These are phyloP conservation scores for Diutina neorugosa DNA, from an alignment of 1,139 yeast species.

Conservation along the genomic window DNA sequence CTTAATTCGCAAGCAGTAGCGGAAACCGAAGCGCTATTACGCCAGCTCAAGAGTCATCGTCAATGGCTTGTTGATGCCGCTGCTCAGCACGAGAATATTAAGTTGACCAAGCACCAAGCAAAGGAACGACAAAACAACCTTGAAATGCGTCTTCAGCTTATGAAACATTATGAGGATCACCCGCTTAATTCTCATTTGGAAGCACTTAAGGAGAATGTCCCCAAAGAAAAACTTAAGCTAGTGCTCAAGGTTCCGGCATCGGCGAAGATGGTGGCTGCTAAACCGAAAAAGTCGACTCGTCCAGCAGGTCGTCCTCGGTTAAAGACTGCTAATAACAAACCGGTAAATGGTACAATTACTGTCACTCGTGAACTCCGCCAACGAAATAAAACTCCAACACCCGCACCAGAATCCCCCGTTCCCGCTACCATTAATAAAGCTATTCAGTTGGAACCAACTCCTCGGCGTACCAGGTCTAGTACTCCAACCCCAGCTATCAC, in stretches of 20 bases:
- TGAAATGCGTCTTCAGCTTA: constrained; percentile 19
- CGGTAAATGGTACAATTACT: not conserved
- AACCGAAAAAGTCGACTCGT: constrained; percentile 5
- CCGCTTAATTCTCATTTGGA: constrained; percentile 30
- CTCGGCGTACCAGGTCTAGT: not conserved
- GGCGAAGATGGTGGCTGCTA: constrained; percentile 6
- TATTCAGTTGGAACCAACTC: not conserved
- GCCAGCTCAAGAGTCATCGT: constrained; percentile 24
- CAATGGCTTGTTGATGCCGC: constrained; percentile 19
- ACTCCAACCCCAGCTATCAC: not conserved
- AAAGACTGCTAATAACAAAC: not conserved
- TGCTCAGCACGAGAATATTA: constrained; percentile 14
- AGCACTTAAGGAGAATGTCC: constrained; percentile 19
- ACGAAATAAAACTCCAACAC: not conserved
- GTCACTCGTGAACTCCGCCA: not conserved
- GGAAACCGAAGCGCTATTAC: constrained; percentile 23
- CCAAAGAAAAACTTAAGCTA: constrained; percentile 15
- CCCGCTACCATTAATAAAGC: not conserved
- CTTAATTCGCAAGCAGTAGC: constrained; percentile 19
- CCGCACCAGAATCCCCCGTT: not conserved
- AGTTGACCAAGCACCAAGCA: constrained; percentile 5
- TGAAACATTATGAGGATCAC: constrained; percentile 21
- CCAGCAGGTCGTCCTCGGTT: not conserved
- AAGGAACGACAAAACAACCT: constrained; percentile 7
- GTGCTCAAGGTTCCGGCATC: constrained; percentile 13